Evolutionary conservation across 768 basidiomycete species (phyloP).

Genomic region (Mycena capillaripes): DNA sequence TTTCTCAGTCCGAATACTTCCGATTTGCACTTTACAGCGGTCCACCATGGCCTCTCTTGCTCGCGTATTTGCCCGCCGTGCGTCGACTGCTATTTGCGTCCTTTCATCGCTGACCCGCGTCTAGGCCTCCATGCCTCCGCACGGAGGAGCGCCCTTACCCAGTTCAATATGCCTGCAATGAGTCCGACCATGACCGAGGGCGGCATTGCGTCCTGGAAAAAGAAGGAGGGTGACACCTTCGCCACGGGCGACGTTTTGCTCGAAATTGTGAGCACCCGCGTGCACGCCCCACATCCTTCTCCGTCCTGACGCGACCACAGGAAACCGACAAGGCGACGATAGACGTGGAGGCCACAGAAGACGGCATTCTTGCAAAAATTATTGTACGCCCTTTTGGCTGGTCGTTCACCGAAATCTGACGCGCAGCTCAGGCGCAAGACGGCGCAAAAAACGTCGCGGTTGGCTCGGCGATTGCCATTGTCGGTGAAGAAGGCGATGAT

Average conservation of each 20-base stretch:
- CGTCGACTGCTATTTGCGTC: slow-evolving; percentile 38
- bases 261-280: slow-evolving; percentile 80
- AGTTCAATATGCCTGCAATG: slow-evolving; percentile 98
- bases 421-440: slow-evolving; percentile 72
- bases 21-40: slow-evolving; percentile 42
- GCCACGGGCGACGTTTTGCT: slow-evolving; percentile 93
- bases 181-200: slow-evolving; percentile 99
- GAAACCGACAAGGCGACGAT: slow-evolving; percentile 99
- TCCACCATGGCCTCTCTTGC: slow-evolving; percentile 75
- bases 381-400: slow-evolving; percentile 69
- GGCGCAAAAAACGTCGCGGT: slow-evolving; percentile 91
- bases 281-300: slow-evolving; percentile 9
- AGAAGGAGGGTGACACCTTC: slow-evolving; percentile 94
- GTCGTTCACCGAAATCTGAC: slow-evolving; percentile 8
- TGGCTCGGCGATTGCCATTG: slow-evolving; percentile 90
- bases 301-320: slow-evolving; percentile 55
- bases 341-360: slow-evolving; percentile 99
- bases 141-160: slow-evolving; percentile 82
- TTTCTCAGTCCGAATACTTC: slow-evolving; percentile 33
- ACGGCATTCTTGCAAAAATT: slow-evolving; percentile 97
- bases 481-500: slow-evolving; percentile 97
- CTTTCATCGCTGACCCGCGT: neutral
- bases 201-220: slow-evolving; percentile 98
- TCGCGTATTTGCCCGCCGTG: slow-evolving; percentile 78
- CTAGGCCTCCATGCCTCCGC: slow-evolving; percentile 89